Base-by-base conservation (phyloP, 2,329 filamentous ascomycete genomes). In the Periconia macrospinosa region DNA sequence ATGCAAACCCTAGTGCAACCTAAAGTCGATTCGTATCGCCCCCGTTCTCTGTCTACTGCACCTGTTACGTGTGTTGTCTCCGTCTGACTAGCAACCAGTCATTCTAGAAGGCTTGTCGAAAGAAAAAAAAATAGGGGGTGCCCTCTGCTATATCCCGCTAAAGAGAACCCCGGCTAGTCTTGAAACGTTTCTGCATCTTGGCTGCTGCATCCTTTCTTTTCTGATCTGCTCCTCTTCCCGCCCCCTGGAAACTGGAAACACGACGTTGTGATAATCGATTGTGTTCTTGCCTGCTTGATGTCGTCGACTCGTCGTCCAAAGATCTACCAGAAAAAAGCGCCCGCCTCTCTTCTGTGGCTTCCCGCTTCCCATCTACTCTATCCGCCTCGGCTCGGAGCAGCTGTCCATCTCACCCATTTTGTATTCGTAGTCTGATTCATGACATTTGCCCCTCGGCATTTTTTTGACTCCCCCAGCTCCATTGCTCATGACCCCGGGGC, bases 81-180 rank as follows among this genome's bases (percentile, higher is more conserved):
- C 52, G 52, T 57, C 53, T 61, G 59, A 63, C 67, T 71, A 68
- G 67, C 63, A 58, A 47, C 61, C 59, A 58, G 48, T 61, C 59
- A 59, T 74, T 74, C 71, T 70, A 73, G 71, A 74, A 74, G 69
- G 57, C 53, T 56, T 63, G 60, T 64, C 54, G 65, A 70, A 72
- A 37, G 33, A 37, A 37, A 37, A 37, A 37, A 37, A 62, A 66
- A 67, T 61, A 56, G 62, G 62, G 66, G 61, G 61, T 58, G 61
- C 59, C n/a, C n/a, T n/a, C n/a, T n/a, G 62, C 23, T 8, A 27
- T 53, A n/a, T n/a, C n/a, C 59, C 52, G 56, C 55, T 55, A 57
- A 60, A 3, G 5, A 37, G 6, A 3, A 52, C 53, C 57, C 55
- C 55, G 41, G 52, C 56, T 19, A 50, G 35, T 52, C 53, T 58